These are phyloP conservation scores for Bathelium albidoporum DNA, from an alignment of 495 filamentous ascomycete species.

Conservation along the genomic window DNA sequence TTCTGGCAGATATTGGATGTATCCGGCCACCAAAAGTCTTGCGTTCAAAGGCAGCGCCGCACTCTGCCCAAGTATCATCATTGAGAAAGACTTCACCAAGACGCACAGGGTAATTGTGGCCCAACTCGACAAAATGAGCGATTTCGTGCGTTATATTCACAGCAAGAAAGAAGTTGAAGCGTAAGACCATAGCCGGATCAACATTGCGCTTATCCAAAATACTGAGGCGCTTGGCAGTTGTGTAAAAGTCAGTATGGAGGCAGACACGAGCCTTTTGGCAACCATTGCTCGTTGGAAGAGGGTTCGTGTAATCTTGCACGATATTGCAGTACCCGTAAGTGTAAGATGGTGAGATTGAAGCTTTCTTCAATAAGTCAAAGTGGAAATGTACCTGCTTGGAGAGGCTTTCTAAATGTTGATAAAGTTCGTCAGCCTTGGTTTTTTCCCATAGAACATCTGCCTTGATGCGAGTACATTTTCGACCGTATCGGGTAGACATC, in stretches of 20 bases:
- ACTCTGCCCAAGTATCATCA: constrained; percentile 24
- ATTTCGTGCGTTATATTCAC: constrained; percentile 24
- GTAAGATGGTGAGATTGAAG: constrained; percentile 12
- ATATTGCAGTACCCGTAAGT: constrained; percentile 16
- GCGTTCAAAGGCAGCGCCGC: constrained; percentile 22
- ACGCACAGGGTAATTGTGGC: constrained; percentile 10
- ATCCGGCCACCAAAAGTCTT: constrained; percentile 24
- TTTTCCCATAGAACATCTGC: background rate
- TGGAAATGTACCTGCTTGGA: constrained; percentile 22
- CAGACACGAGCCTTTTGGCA: constrained; percentile 22
- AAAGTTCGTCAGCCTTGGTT: constrained; percentile 9
- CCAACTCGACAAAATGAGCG: constrained; percentile 25
- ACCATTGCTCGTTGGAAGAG: constrained; percentile 9
- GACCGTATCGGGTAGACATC: constrained; percentile 9
- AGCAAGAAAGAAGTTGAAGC: constrained; percentile 26
- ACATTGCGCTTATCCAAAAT: constrained; percentile 16
- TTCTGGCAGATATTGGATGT: constrained; percentile 21
- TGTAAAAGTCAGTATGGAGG: constrained; percentile 26
- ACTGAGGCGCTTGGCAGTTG: constrained; percentile 23
- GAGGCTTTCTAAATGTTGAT: constrained; percentile 7
- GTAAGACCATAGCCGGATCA: constrained; percentile 24
- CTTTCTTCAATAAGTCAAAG: constrained; percentile 16
- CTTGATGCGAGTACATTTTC: constrained; percentile 9
- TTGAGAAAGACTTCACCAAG: constrained; percentile 23
- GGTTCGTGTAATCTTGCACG: background rate